phyloP scores from a whole-genome alignment of 2,329 filamentous ascomycete genomes.

The Trichoderma afroharzianum region DNA sequence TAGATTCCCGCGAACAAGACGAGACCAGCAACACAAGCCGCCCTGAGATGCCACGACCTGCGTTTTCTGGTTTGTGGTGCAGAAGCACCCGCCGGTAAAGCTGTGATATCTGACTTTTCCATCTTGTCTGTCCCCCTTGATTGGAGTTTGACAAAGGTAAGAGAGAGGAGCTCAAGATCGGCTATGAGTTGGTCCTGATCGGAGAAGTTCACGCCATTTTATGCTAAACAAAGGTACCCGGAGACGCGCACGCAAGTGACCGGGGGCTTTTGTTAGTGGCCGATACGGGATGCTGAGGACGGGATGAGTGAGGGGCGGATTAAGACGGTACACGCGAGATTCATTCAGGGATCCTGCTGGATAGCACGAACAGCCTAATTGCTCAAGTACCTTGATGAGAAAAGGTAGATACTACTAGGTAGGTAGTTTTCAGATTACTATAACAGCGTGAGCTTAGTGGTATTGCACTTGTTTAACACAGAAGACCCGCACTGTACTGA shows the following conservation, averaged over 20 bases:
- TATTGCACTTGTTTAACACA: not conserved
- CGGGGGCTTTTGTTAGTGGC: not conserved
- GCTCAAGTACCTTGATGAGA: not conserved
- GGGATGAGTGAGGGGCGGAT: not conserved
- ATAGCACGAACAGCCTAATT: not conserved
- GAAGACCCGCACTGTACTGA: not conserved
- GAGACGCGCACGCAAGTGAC: not conserved
- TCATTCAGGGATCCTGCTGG: not conserved
- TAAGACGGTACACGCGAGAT: not conserved
- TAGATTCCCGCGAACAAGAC: not conserved
- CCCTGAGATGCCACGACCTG: not conserved
- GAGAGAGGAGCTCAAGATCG: not conserved
- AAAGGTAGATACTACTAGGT: no score
- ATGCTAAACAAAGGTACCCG: slow-evolving; percentile 8
- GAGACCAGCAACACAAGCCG: not conserved
- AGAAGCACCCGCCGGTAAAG: not conserved
- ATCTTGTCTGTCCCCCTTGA: not conserved
- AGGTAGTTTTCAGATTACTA: not conserved
- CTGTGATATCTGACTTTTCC: not conserved
- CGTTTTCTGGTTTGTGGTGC: not conserved
- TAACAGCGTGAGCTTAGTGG: not conserved
- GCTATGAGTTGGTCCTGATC: not conserved
- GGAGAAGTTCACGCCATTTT: not conserved
- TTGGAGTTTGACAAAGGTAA: not conserved
- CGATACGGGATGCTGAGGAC: not conserved